A percentile compares a stretch with the other conserved stretches of the same genome.
These are phyloP conservation scores for Lagenidium giganteum DNA, from an alignment of 352 stramenopile genomes.

Conservation along the genomic window DNA sequence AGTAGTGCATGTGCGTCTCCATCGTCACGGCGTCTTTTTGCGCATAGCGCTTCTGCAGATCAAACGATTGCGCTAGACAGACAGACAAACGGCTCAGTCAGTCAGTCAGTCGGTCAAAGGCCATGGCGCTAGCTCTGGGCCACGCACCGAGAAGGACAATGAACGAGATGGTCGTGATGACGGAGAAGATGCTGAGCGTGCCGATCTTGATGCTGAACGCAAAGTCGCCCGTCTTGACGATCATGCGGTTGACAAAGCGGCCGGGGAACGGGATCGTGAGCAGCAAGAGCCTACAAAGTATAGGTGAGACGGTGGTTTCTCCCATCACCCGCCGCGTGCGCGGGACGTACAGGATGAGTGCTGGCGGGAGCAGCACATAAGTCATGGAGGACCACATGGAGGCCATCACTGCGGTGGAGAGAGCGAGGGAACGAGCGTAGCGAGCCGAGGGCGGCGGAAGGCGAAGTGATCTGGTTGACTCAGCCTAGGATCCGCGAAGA, in stretches of 20 bases:
- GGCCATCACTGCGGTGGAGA: no score
- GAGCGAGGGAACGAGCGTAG: no score
- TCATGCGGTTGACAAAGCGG: constrained; percentile 46
- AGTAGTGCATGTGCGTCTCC: constrained; percentile 52
- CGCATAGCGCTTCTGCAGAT: constrained; percentile 79
- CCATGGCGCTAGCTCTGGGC: no score
- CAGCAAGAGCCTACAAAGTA: constrained; percentile 44
- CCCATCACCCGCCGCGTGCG: neutral
- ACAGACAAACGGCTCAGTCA: neutral
- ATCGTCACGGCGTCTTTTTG: constrained; percentile 12
- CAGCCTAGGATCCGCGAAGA: no score
- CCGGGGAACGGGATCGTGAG: constrained; percentile 76
- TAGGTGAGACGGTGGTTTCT: neutral
- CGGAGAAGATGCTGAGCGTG: constrained; percentile 62
- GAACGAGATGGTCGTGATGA: constrained; percentile 76
- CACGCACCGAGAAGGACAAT: constrained; percentile 38
- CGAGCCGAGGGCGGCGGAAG: no score
- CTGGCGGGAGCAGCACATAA: constrained; percentile 69
- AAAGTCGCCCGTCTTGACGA: constrained; percentile 70
- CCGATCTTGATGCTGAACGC: constrained; percentile 73
- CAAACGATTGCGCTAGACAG: constrained; percentile 46
- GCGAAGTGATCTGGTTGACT: no score
- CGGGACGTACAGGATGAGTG: constrained; percentile 77
- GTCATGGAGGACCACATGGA: constrained; percentile 77
- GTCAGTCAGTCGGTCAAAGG: neutral